Evolutionary conservation across 495 filamentous ascomycete genomes (phyloP).

Genomic region (Penicillium simplicissimum): DNA sequence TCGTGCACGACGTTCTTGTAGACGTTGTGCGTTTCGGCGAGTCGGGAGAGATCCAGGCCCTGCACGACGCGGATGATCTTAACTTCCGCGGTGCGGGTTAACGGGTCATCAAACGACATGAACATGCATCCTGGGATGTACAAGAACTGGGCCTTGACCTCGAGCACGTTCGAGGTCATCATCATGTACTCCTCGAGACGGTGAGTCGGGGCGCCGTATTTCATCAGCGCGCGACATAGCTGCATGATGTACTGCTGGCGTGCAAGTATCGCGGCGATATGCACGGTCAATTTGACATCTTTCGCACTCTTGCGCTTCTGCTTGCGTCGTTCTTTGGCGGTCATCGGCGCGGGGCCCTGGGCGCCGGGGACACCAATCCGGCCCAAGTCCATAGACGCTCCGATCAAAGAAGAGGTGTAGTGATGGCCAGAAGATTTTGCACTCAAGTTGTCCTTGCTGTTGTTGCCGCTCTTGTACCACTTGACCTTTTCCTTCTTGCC

Average conservation of each 20-base stretch:
- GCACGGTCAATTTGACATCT: slow-evolving; percentile 74
- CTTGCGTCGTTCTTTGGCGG: slow-evolving; percentile 27
- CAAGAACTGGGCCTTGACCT: slow-evolving; percentile 84
- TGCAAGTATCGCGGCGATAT: slow-evolving; percentile 75
- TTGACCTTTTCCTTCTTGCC: slow-evolving; percentile 38
- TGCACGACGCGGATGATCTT: slow-evolving; percentile 74
- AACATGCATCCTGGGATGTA: slow-evolving; percentile 94
- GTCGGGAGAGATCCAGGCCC: slow-evolving; percentile 78
- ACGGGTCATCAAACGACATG: slow-evolving; percentile 83
- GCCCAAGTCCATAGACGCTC: slow-evolving; percentile 33
- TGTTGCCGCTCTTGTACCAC: slow-evolving; percentile 33
- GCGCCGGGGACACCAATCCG: slow-evolving; percentile 30
- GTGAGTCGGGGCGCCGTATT: slow-evolving; percentile 73
- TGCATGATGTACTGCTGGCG: slow-evolving; percentile 83
- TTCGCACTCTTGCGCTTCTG: slow-evolving; percentile 41
- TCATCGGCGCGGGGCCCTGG: slow-evolving; percentile 27
- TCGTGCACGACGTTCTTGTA: slow-evolving; percentile 95
- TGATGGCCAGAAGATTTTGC: slow-evolving; percentile 15
- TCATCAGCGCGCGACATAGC: slow-evolving; percentile 85
- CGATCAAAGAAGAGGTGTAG: slow-evolving; percentile 35
- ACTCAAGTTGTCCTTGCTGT: slow-evolving; percentile 11
- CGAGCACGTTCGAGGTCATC: slow-evolving; percentile 81
- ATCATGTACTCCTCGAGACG: slow-evolving; percentile 80
- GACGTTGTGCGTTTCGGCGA: slow-evolving; percentile 79
- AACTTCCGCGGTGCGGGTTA: slow-evolving; percentile 85